These are phyloP conservation scores for Tilletia horrida DNA, from an alignment of 1,284 basidiomycete genomes.

Conservation along the genomic window DNA sequence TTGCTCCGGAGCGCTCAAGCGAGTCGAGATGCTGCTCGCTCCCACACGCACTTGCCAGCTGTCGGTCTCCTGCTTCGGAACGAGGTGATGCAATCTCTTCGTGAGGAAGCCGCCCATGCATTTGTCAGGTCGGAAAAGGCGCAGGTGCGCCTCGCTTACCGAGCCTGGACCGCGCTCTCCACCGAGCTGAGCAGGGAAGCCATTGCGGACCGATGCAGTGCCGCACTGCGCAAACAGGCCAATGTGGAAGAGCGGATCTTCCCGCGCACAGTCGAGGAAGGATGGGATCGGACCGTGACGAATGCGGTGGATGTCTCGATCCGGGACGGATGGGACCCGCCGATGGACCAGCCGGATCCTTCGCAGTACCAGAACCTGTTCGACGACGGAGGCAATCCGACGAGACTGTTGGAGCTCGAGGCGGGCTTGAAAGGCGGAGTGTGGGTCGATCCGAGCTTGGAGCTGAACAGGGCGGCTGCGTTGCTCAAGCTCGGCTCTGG, in stretches of 20 bases:
- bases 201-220: neutral
- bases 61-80: neutral
- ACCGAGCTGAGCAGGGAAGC: neutral
- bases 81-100: neutral
- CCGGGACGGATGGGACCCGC: neutral
- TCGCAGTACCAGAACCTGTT: neutral
- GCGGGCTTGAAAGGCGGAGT: neutral
- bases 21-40: neutral
- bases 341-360: neutral
- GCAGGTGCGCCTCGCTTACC: neutral
- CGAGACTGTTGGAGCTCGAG: neutral
- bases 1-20: neutral
- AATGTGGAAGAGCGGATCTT: neutral
- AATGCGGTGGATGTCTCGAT: neutral
- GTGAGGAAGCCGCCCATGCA: neutral
- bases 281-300: neutral
- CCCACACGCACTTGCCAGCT: neutral
- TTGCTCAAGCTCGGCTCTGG: neutral
- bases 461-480: constrained; percentile 5
- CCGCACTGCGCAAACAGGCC: neutral
- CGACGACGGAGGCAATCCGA: neutral
- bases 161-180: neutral
- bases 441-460: constrained; percentile 1
- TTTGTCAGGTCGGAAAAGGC: neutral
- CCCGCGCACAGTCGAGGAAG: neutral